Base-by-base conservation (phyloP, 2,329 filamentous ascomycete species). In the Xylariaceae sp. region DNA sequence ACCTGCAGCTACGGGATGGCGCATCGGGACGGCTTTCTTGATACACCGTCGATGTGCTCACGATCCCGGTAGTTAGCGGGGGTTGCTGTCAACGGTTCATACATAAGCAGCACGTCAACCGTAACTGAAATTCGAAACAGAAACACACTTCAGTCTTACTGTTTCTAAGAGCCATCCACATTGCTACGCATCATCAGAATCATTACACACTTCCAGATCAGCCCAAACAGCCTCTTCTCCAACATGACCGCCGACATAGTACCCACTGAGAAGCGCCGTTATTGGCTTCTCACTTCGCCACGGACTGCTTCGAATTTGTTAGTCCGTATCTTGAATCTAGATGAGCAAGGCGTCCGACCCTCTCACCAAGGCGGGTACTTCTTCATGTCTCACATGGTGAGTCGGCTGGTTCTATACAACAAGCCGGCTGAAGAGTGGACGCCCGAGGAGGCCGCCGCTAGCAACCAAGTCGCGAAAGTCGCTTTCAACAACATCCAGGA, bases 211-310 rank as follows among this genome's bases (percentile, higher is more conserved):
- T 3, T 41, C 37, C 11, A 10, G 11, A 45, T n/a, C 41, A 45
- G 13, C 17, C 17, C 17, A 18, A n/a, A 51, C 23, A 51, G 9
- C 18, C 47, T 49, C 47, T 49, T 35, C 23, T 34, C n/a, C 49
- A 60, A 62, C 1, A 64, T 62, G 62, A 55, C 60, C 10, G 58
- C 58, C 18, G 60, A 62, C 11, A 37, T 6, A 3, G 11, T 52
- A 6, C 18, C 56, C 11, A 53, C 39, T 5, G 23, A 30, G 18
- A 53, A 55, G 45, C 49, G 57, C 53, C 61, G 63, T n/a, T 61
- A 61, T 53, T 64, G 61, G 64, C 60, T 65, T 35, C 57, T 65
- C 18, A 65, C 61, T 3, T 62, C 61, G 58, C 64, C 64, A 51
- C 61, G 64, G 30, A 65, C 61, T 2, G 64, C 61, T 9, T 64